These are phyloP conservation scores for Zygoascus tannicola DNA, from an alignment of 805 yeast species.

Conservation along the genomic window DNA sequence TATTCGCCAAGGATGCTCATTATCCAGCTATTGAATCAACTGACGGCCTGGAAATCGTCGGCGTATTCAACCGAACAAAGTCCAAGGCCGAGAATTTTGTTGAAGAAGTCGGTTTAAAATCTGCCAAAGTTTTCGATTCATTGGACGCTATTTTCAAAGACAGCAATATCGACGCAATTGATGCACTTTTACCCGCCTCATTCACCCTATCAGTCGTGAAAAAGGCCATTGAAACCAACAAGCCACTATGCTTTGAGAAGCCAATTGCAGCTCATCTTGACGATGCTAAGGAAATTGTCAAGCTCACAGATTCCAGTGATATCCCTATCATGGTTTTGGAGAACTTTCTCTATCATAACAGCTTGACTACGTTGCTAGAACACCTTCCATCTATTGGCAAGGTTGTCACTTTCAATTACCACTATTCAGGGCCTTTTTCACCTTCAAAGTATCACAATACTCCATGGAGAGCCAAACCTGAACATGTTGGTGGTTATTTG, in stretches of 20 bases:
- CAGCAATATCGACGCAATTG: conserved; percentile 63
- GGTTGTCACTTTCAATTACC: conserved; percentile 29
- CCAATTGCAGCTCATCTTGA: conserved; percentile 82
- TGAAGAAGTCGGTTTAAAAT: conserved; percentile 40
- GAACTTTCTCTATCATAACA: conserved; percentile 70
- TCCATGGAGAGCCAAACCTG: conserved; percentile 81
- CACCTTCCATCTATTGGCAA: conserved; percentile 66
- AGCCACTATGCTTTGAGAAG: conserved; percentile 78
- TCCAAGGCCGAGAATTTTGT: conserved; percentile 80
- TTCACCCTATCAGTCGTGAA: conserved; percentile 59
- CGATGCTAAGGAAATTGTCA: conserved; percentile 74
- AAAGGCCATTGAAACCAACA: conserved; percentile 60
- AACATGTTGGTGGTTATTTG: conserved; percentile 86
- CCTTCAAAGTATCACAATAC: conserved; percentile 47
- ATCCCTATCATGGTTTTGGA: conserved; percentile 72
- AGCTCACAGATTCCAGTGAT: conserved; percentile 49
- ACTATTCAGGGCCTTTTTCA: conserved; percentile 44
- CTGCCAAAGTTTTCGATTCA: conserved; percentile 32
- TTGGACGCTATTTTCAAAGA: conserved; percentile 60
- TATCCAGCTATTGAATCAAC: conserved; percentile 54
- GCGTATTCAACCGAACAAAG: conserved; percentile 76
- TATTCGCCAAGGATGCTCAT: conserved; percentile 79
- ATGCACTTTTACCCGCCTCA: conserved; percentile 85
- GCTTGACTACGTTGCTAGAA: conserved; percentile 46
- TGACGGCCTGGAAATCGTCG: conserved; percentile 45